Evolutionary conservation across 1,139 yeast genomes (phyloP).

Genomic region (Geotrichum fermentans): DNA sequence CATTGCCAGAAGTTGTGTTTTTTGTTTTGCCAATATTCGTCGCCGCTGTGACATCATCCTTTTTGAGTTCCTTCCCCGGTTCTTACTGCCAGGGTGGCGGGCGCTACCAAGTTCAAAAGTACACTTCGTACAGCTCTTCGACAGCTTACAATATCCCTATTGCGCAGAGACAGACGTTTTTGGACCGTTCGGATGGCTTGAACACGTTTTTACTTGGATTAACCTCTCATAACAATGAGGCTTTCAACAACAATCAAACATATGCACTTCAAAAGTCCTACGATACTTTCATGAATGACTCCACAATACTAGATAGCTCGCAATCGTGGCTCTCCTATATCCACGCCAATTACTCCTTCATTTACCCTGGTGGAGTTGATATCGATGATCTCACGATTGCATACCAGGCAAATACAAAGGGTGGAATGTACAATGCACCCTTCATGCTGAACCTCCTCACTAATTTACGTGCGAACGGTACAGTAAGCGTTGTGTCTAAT

Average conservation of each 20-base stretch:
- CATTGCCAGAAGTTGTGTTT: slow-evolving; percentile 32
- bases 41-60: slow-evolving; percentile 32
- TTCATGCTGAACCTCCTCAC: slow-evolving; percentile 31
- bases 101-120: slow-evolving; percentile 25
- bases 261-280: slow-evolving; percentile 18
- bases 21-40: slow-evolving; percentile 35
- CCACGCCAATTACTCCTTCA: slow-evolving; percentile 24
- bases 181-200: slow-evolving; percentile 22
- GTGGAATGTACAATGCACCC: slow-evolving; percentile 28
- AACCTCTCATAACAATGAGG: slow-evolving; percentile 20
- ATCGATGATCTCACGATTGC: slow-evolving; percentile 31
- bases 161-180: slow-evolving; percentile 22
- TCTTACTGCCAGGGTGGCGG: slow-evolving; percentile 27
- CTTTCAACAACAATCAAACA: slow-evolving; percentile 8
- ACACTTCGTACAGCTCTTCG: slow-evolving; percentile 21
- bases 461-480: slow-evolving; percentile 34
- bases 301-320: slow-evolving; percentile 23
- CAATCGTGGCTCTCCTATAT: slow-evolving; percentile 26
- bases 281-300: slow-evolving; percentile 18
- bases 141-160: slow-evolving; percentile 20
- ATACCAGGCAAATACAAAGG: slow-evolving; percentile 27
- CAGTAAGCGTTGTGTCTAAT: slow-evolving; percentile 30
- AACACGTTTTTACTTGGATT: slow-evolving; percentile 23
- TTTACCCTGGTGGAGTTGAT: slow-evolving; percentile 37
- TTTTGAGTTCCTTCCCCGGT: slow-evolving; percentile 28